Conservation (phyloP, 2,329 filamentous ascomycete species). For the Aspergillus felis region DNA sequence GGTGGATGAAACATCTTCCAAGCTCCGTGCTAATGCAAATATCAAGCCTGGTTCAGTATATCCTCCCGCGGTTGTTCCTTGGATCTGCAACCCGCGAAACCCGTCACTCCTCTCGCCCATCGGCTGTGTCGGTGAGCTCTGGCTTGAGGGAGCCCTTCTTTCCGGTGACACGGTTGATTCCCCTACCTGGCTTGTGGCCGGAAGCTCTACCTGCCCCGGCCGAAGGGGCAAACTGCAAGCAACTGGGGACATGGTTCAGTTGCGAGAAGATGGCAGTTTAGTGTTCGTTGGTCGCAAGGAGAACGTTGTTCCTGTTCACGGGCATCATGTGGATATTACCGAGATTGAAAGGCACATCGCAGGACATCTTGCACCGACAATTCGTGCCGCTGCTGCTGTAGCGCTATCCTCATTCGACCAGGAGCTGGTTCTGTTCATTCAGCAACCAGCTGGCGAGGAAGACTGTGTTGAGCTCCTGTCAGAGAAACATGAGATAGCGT, state of each 20-base stretch:
- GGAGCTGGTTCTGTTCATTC: constrained; percentile 30
- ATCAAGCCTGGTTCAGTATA: constrained; percentile 28
- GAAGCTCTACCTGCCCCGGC: constrained; percentile 28
- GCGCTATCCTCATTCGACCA: constrained; percentile 15
- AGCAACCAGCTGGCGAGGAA: constrained; percentile 24
- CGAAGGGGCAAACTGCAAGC: constrained; percentile 27
- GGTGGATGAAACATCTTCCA: constrained; percentile 24
- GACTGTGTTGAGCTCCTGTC: constrained; percentile 25
- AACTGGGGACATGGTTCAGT: constrained; percentile 32
- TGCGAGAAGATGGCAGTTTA: constrained; percentile 26
- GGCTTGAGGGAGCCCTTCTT: constrained; percentile 39
- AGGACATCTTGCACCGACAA: constrained; percentile 29
- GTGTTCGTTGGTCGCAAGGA: constrained; percentile 33
- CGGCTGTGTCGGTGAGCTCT: constrained; percentile 36
- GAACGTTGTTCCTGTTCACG: constrained; percentile 29
- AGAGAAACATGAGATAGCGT: constrained; percentile 19
- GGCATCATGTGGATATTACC: constrained; percentile 38
- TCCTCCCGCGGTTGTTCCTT: constrained; percentile 28
- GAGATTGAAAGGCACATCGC: constrained; percentile 40
- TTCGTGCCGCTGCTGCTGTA: constrained; percentile 27
- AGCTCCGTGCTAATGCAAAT: constrained; percentile 17
- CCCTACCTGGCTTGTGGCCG: constrained; percentile 28
- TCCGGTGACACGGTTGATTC: constrained; percentile 19
- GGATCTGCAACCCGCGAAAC: constrained; percentile 31
- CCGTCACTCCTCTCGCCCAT: constrained; percentile 38